Evolutionary conservation across 495 filamentous ascomycete genomes (phyloP).

Genomic region (Arthonia radiata): DNA sequence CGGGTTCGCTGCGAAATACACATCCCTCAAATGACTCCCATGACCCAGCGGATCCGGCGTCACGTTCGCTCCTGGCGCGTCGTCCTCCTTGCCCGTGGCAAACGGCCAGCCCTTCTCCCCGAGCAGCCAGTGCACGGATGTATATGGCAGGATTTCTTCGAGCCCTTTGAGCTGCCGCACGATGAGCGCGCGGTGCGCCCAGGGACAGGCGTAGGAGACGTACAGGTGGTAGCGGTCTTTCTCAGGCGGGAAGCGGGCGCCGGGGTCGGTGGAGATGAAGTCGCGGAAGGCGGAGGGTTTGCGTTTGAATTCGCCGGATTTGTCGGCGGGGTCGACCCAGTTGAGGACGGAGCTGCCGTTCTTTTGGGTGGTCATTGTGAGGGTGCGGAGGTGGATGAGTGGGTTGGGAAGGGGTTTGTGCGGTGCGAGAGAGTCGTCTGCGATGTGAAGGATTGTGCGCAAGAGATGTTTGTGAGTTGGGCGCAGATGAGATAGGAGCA

Average conservation of each 20-base stretch:
- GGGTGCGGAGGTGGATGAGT: too few relatives aligned
- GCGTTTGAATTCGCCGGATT: constrained; percentile 74
- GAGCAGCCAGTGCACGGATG: constrained; percentile 45
- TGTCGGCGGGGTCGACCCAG: constrained; percentile 53
- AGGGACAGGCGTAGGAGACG: constrained; percentile 49
- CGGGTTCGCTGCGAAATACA: constrained; percentile 46
- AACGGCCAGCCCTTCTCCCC: constrained; percentile 32
- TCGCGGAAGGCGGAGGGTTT: constrained; percentile 44
- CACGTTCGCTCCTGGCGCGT: too few relatives aligned
- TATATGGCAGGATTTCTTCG: constrained; percentile 38
- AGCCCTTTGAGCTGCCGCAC: constrained; percentile 41
- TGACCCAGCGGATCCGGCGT: constrained; percentile 38
- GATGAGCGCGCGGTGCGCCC: constrained; percentile 45
- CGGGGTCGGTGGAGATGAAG: constrained; percentile 39
- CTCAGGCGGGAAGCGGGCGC: constrained; percentile 38
- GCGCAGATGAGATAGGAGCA: too few relatives aligned
- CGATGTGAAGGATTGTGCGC: too few relatives aligned
- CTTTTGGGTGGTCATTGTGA: too few relatives aligned
- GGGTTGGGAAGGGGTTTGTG: too few relatives aligned
- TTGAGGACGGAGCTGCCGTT: too few relatives aligned
- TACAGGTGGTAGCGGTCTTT: constrained; percentile 47
- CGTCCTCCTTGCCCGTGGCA: too few relatives aligned
- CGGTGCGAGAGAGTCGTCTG: too few relatives aligned
- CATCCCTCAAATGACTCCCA: constrained; percentile 34
- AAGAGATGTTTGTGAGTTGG: too few relatives aligned